Evolutionary conservation across 1,139 yeast species (phyloP).

Genomic region (Pichia sp.): DNA sequence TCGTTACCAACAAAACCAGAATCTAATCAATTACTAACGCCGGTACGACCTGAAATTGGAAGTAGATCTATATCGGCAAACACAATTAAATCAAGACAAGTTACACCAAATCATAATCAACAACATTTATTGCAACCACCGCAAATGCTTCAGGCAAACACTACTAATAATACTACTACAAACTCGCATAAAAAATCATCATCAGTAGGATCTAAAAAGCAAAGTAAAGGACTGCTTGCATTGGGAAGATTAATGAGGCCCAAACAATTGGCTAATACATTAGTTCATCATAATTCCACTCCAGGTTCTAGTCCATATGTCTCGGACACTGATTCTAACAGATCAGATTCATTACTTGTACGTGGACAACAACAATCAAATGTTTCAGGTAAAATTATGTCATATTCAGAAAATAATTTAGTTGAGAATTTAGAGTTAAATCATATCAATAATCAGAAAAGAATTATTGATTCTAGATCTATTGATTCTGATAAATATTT

Average conservation of each 20-base stretch:
- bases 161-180: no score
- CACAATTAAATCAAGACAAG: neutral
- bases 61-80: neutral
- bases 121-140: neutral
- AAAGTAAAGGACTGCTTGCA: slow-evolving; percentile 8
- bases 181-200: neutral
- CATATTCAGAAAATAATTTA: neutral
- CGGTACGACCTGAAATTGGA: neutral
- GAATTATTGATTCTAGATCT: neutral
- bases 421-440: neutral
- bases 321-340: neutral
- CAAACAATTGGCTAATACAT: slow-evolving; percentile 8
- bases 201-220: slow-evolving; percentile 1
- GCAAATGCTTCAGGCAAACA: no score
- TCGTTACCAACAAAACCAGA: no score
- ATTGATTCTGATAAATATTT: neutral
- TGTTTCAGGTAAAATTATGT: no score
- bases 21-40: neutral
- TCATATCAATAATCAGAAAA: neutral
- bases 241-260: slow-evolving; percentile 10
- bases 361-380: no score
- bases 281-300: slow-evolving; percentile 2
- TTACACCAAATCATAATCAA: neutral
- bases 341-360: neutral
- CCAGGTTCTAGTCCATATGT: neutral